A percentile compares a stretch with the other conserved stretches of the same genome.
Conservation (phyloP, 2,329 filamentous ascomycete species). For the Beauveria rudraprayagi region DNA sequence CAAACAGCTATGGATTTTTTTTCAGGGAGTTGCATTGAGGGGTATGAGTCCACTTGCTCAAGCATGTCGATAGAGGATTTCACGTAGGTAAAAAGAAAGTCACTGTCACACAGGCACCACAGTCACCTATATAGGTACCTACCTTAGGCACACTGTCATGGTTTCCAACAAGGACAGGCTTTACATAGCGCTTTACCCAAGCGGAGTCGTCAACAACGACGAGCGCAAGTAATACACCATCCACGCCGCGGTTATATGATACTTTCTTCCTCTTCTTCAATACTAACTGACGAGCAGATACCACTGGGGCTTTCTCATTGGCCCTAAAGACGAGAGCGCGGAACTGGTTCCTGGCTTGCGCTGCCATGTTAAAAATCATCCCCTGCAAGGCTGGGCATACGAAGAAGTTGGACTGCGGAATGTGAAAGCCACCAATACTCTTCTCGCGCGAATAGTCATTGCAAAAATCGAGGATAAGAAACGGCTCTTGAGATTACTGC, state of each 20-base stretch:
- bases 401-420: not conserved
- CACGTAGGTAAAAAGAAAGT: no score
- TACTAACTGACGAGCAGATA: not conserved
- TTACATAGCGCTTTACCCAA: conserved; percentile 25
- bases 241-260: no score
- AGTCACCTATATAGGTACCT: no score
- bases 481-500: no score
- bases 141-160: no score
- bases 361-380: not conserved
- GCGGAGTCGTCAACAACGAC: conserved; percentile 17
- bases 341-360: not conserved
- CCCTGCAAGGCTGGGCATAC: not conserved
- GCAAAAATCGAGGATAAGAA: not conserved
- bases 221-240: conserved; percentile 17
- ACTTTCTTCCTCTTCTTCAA: no score
- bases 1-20: no score
- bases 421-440: not conserved
- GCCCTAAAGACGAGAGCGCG: not conserved
- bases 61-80: no score
- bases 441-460: not conserved
- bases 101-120: no score
- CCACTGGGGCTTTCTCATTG: not conserved
- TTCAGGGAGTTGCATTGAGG: no score
- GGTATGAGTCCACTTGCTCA: no score
- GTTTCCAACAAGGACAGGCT: conserved; percentile 21